Evolutionary conservation across 306 rosid species (phyloP).

Genomic region (Arachis stenosperma): DNA sequence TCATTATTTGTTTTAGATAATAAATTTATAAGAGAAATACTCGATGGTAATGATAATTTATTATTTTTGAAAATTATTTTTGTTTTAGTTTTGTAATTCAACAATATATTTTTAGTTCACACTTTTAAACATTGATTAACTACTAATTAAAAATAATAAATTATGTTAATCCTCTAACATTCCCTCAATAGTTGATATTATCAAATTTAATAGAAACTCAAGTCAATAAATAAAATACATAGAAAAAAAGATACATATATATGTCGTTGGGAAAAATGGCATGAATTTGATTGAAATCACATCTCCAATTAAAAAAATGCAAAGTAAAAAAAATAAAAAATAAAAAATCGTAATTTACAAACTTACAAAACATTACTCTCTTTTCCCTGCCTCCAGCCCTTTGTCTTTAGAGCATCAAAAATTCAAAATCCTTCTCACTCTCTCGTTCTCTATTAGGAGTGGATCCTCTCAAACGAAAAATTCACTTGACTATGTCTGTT

Average conservation of each 20-base stretch:
- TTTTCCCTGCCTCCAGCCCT: background rate
- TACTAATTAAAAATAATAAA: no score
- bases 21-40: no score
- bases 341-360: conserved; percentile 16
- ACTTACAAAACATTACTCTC: background rate
- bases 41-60: no score
- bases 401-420: background rate
- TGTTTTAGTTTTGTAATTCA: no score
- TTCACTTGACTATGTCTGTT: no score
- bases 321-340: conserved; percentile 25
- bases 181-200: background rate
- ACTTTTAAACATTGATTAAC: no score
- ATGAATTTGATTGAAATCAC: background rate
- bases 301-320: conserved; percentile 18
- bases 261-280: background rate
- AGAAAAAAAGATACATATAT: background rate
- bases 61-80: no score
- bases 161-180: no score
- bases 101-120: no score
- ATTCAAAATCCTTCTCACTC: background rate
- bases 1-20: no score
- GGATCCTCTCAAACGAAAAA: no score
- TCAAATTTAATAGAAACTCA: background rate
- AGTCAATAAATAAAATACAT: background rate
- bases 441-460: background rate